Conservation (phyloP, 176 grass and related monocot species). For the Typha latifolia region DNA sequence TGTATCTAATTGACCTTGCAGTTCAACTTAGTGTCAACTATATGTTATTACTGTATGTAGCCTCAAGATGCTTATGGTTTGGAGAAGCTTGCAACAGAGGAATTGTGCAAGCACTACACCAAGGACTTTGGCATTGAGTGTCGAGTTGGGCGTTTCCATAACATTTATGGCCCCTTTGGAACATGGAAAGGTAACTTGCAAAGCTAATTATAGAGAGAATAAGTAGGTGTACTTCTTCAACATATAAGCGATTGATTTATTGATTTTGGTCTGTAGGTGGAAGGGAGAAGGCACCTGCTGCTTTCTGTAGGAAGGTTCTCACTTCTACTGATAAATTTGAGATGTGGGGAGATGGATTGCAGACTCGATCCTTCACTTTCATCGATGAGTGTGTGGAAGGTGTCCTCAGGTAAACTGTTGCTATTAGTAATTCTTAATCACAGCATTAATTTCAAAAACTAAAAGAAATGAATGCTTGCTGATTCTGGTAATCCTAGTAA, state of each 20-base stretch:
- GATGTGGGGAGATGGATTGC: slow-evolving; percentile 53
- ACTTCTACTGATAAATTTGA: slow-evolving; percentile 37
- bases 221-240: neutral
- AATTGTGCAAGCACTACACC: slow-evolving; percentile 22
- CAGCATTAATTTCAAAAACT: too few species aligned
- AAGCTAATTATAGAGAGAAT: neutral
- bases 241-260: neutral
- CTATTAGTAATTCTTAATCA: neutral
- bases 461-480: too few species aligned
- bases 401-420: slow-evolving; percentile 34
- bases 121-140: slow-evolving; percentile 24
- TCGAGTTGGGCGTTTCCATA: slow-evolving; percentile 18
- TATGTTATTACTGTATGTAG: slow-evolving; percentile 1
- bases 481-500: too few species aligned
- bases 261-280: slow-evolving; percentile 25
- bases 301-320: slow-evolving; percentile 48
- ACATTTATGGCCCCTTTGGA: slow-evolving; percentile 21
- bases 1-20: neutral
- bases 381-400: slow-evolving; percentile 74
- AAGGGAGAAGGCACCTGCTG: slow-evolving; percentile 53
- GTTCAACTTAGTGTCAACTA: neutral
- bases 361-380: slow-evolving; percentile 56
- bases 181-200: slow-evolving; percentile 17
- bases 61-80: slow-evolving; percentile 17
- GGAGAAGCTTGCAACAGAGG: slow-evolving; percentile 21